Conservation (phyloP, 306 rosid species). For the Cucurbita ficifolia region DNA sequence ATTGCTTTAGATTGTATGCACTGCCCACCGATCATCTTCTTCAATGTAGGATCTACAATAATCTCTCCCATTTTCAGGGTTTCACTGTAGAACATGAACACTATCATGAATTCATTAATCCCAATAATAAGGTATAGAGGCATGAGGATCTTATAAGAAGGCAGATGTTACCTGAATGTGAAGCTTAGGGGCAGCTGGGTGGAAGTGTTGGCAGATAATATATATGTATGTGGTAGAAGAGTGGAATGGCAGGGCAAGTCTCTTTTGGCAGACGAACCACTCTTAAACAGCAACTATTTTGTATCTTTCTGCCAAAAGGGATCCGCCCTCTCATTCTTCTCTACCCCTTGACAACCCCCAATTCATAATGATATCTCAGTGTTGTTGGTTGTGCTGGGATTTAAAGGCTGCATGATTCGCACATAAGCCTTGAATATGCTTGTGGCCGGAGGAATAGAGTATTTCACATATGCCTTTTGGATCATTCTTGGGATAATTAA, state of each 20-base stretch:
- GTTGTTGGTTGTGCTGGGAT: not conserved
- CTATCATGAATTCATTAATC: too few relatives aligned
- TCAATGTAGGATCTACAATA: too few relatives aligned
- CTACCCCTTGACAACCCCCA: not conserved
- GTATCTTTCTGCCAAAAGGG: not conserved
- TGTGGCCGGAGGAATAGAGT: not conserved
- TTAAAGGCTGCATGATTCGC: not conserved
- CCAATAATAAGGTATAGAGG: too few relatives aligned
- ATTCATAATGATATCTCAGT: not conserved
- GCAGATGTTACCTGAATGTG: too few relatives aligned
- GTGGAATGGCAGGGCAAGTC: conserved; percentile 13
- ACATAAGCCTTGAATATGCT: not conserved
- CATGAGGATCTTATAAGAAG: too few relatives aligned
- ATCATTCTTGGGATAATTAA: not conserved
- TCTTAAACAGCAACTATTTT: too few relatives aligned
- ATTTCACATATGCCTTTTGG: not conserved
- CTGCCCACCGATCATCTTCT: too few relatives aligned
- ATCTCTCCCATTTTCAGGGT: too few relatives aligned
- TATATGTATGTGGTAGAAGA: not conserved
- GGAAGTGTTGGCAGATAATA: too few relatives aligned
- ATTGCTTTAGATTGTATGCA: too few relatives aligned
- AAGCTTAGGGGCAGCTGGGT: too few relatives aligned
- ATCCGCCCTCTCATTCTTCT: conserved; percentile 3
- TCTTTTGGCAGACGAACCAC: conserved; percentile 3
- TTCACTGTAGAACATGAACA: too few relatives aligned